Evolutionary conservation across 2,329 filamentous ascomycete genomes (phyloP), one percentile per base, ranked within the genome.

Genomic region (Arthrobotrys musiformis): DNA sequence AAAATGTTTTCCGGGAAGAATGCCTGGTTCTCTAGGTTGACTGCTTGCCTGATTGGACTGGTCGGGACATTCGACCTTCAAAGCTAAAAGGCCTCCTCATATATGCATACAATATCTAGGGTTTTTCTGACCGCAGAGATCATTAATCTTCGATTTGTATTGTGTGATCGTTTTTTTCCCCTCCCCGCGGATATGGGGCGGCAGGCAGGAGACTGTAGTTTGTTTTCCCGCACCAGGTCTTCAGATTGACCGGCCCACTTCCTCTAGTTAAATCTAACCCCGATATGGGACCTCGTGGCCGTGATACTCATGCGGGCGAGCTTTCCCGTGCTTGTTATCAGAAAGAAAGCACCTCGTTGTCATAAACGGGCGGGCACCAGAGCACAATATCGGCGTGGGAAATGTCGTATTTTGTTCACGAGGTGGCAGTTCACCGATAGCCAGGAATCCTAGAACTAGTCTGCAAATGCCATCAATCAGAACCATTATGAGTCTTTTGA

Each of bases 371-470:
- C 54, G 33, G 33, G 30, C 30, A 40, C 17, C 7, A 26, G 33
- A 58, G 33, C 33, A 26, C 17, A 15, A 22, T 37, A 26, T 35
- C 52, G 26, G 64, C 26, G 64, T 17, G 13, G 33, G 40, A 48
- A 52, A 24, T 19, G n/a, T 26, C 40, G 28, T 40, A 70, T 30
- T 72, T 26, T 72, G 35, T 58, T 72, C 68, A 64, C 46, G 56
- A 64, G 68, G 58, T 64, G 28, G n/a, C 48, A 17, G 8, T 33
- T n/a, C 22, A 42, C 33, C 24, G 33, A 24, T 44, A 28, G 19
- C 58, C 52, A 40, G 67, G 56, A 24, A 56, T 35, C 58, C 68
- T 46, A 28, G 68, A 5, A 13, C 33, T 13, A 9, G 54, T 58
- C 17, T 40, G 28, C 50, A 56, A 17, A 9, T 33, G 17, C 37